These are phyloP conservation scores for Monosporozyma aquatica DNA, from an alignment of 805 yeast genomes.

Conservation along the genomic window DNA sequence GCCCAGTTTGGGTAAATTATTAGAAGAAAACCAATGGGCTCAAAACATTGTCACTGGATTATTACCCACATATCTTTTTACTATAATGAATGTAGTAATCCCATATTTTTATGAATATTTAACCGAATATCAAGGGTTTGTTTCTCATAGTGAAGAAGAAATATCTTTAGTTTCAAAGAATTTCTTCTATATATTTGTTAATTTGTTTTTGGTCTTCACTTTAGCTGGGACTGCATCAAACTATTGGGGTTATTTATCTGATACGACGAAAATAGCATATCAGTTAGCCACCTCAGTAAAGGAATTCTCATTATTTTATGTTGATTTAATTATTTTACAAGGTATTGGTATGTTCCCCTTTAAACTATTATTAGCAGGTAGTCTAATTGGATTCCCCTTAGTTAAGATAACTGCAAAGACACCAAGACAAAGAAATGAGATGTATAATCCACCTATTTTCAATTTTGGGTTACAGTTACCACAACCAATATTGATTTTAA, in stretches of 20 bases:
- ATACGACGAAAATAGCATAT: conserved; percentile 81
- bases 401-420: conserved; percentile 59
- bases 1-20: conserved; percentile 68
- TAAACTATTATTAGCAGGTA: conserved; percentile 72
- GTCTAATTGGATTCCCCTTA: conserved; percentile 64
- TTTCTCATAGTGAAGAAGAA: conserved; percentile 90
- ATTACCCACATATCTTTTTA: conserved; percentile 84
- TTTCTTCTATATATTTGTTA: conserved; percentile 89
- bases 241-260: conserved; percentile 71
- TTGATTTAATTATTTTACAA: conserved; percentile 72
- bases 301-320: conserved; percentile 78
- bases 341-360: conserved; percentile 88
- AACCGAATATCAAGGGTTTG: conserved; percentile 76
- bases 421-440: conserved; percentile 67
- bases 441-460: conserved; percentile 83
- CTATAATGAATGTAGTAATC: conserved; percentile 68
- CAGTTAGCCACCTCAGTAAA: conserved; percentile 75
- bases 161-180: conserved; percentile 83
- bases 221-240: conserved; percentile 86
- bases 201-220: conserved; percentile 87
- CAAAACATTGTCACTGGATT: conserved; percentile 76
- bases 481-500: conserved; percentile 77
- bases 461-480: conserved; percentile 89
- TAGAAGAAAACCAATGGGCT: conserved; percentile 61
- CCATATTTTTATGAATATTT: conserved; percentile 84